Conservation (phyloP, 2,329 filamentous ascomycete species). For the Diaporthe citri region DNA sequence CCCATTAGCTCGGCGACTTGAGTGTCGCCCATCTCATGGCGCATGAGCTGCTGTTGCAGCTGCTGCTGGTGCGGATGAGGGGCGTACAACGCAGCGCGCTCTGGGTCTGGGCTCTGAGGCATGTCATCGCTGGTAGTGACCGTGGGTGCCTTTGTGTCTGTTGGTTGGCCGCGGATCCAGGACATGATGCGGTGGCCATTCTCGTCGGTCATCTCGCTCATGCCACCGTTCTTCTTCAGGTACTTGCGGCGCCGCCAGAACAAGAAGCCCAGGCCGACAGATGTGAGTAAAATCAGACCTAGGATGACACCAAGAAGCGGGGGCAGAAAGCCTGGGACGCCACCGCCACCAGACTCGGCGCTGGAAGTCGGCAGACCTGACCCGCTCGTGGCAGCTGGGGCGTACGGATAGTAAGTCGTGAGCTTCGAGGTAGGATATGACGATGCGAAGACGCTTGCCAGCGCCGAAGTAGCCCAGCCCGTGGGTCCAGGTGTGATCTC, state of each 20-base stretch:
- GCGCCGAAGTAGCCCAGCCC: constrained; percentile 63
- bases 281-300: constrained; percentile 68
- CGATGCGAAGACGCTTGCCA: constrained; percentile 66
- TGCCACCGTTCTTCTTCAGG: constrained; percentile 53
- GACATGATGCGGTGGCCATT: constrained; percentile 61
- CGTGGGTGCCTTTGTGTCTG: constrained; percentile 58
- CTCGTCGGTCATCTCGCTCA: constrained; percentile 58
- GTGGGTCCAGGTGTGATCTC: constrained; percentile 72
- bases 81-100: constrained; percentile 46
- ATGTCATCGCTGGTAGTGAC: constrained; percentile 61
- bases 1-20: constrained; percentile 62
- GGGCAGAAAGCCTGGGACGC: constrained; percentile 68
- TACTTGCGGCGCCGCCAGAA: constrained; percentile 64
- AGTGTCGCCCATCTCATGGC: constrained; percentile 58
- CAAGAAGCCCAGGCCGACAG: constrained; percentile 62
- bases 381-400: constrained; percentile 49
- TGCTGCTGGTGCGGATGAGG: constrained; percentile 29
- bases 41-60: constrained; percentile 30
- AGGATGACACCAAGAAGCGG: constrained; percentile 74
- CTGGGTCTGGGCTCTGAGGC: constrained; percentile 49
- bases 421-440: constrained; percentile 70
- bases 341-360: constrained; percentile 49
- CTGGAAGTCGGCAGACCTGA: constrained; percentile 40
- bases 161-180: constrained; percentile 64
- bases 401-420: constrained; percentile 72